These are phyloP conservation scores for Eucalyptus curtisii DNA, from an alignment of 345 rosid genomes.

Conservation along the genomic window DNA sequence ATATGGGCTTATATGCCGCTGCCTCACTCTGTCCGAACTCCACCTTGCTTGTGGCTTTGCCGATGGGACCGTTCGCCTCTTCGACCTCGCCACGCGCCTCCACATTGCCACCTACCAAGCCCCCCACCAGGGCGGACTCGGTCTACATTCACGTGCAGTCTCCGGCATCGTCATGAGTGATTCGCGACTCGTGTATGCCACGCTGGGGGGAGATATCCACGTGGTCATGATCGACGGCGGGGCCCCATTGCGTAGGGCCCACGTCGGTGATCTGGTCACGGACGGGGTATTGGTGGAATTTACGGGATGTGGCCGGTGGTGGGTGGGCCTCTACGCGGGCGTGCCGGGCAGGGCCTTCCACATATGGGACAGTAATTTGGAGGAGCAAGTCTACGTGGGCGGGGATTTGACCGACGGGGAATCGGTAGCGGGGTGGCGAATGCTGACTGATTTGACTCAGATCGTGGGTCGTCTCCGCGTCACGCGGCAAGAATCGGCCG, in stretches of 20 bases:
- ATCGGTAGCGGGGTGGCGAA: conserved; percentile 72
- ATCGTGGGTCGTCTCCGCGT: conserved; percentile 56
- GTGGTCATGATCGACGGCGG: conserved; percentile 31
- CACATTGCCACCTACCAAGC: conserved; percentile 58
- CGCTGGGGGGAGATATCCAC: conserved; percentile 70
- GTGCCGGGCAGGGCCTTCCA: conserved; percentile 62
- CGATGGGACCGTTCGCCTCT: conserved; percentile 78
- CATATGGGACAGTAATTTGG: conserved; percentile 55
- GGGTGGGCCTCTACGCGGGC: conserved; percentile 95
- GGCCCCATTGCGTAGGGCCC: conserved; percentile 31
- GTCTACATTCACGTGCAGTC: conserved; percentile 66
- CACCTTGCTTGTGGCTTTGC: conserved; percentile 80
- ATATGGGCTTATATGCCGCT: conserved; percentile 55
- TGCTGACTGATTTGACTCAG: conserved; percentile 48
- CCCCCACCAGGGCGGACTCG: conserved; percentile 43
- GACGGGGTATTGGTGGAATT: conserved; percentile 84
- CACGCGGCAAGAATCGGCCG: conserved; percentile 36
- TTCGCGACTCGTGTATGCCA: conserved; percentile 45
- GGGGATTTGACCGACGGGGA: conserved; percentile 58
- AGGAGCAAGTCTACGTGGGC: conserved; percentile 35
- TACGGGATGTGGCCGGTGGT: conserved; percentile 58
- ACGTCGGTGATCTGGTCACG: conserved; percentile 35
- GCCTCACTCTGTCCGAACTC: conserved; percentile 65
- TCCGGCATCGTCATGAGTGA: conserved; percentile 47
- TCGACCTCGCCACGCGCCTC: conserved; percentile 36